Evolutionary conservation across 2,329 filamentous ascomycete genomes (phyloP), one percentile per base, ranked within the genome.

Genomic region (Esteya vermicola): DNA sequence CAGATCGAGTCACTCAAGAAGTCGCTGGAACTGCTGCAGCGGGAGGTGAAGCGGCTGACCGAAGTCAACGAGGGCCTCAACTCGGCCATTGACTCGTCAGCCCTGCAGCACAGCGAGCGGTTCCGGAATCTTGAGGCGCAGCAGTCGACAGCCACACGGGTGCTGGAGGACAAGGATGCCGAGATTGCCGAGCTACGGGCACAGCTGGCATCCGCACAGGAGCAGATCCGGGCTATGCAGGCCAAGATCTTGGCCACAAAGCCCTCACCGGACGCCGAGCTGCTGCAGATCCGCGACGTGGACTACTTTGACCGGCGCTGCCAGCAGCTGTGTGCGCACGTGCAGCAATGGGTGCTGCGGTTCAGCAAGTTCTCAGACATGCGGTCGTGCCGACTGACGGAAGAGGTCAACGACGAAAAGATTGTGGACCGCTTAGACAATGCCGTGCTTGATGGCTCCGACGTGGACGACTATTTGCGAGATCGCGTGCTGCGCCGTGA

Each of bases 301-400:
- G 88, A 95, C 61, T 88, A 95, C 66, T 96, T 98, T 55, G 86
- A 95, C 54, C 77, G 77, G 52, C 83, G 88, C 32, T 98, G 91
- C 57, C 86, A 95, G 58, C 82, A 93, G 59, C 76, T 98, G 33
- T 98, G 86, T 61, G 83, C 89, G 50, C 88, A 95, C 56, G 85
- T 95, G 32, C 88, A 95, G 58, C 86, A 94, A 62, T 98, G 91
- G 91, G 86, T 98, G 38, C 65, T 95, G 50, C 84, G 91, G 54
- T 98, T 98, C 67, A 95, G 88, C 51, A 96, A 96, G 58, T 91
- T 93, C 61, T 96, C 88, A 36, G 89, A 96, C 60, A 85, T 86
- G 64, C 81, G 84, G 50, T 74, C 84, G 43, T 95, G 86, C 57
- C 83, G 85, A 42, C 63, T 85, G 44, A 88, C 86, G 10, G 78